These are phyloP conservation scores for Apiospora aurea DNA, from an alignment of 2,329 filamentous ascomycete species.

Conservation along the genomic window DNA sequence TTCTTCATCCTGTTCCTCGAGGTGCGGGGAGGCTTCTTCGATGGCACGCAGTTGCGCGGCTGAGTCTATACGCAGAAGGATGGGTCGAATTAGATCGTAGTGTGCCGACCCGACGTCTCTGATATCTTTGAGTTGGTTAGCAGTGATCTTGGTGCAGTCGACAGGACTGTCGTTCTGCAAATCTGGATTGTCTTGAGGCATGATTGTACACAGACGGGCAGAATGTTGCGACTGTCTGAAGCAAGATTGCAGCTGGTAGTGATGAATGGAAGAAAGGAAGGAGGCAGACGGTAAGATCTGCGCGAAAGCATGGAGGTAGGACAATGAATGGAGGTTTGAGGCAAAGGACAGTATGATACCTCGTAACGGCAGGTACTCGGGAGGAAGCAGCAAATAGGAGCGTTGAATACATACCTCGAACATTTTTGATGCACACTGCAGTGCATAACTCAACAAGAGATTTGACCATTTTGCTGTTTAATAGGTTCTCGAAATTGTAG, in stretches of 20 bases:
- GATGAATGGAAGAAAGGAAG: neutral
- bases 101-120: slow-evolving; percentile 75
- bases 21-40: slow-evolving; percentile 78
- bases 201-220: neutral
- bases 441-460: slow-evolving; percentile 61
- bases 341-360: neutral
- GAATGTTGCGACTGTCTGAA: neutral
- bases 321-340: neutral
- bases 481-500: slow-evolving; percentile 24
- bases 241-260: neutral
- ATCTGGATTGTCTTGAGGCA: neutral
- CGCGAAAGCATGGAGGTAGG: neutral
- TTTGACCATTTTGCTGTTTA: slow-evolving; percentile 50
- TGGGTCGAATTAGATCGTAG: slow-evolving; percentile 68
- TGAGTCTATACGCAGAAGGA: slow-evolving; percentile 75
- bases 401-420: slow-evolving; percentile 43
- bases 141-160: neutral
- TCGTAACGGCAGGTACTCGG: neutral
- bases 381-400: neutral
- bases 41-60: slow-evolving; percentile 77
- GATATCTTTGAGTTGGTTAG: slow-evolving; percentile 51
- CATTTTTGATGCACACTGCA: slow-evolving; percentile 59
- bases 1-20: slow-evolving; percentile 72
- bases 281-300: neutral
- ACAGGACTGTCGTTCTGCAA: neutral